Base-by-base conservation (phyloP, 495 filamentous ascomycete species). In the Penicillium roqueforti region DNA sequence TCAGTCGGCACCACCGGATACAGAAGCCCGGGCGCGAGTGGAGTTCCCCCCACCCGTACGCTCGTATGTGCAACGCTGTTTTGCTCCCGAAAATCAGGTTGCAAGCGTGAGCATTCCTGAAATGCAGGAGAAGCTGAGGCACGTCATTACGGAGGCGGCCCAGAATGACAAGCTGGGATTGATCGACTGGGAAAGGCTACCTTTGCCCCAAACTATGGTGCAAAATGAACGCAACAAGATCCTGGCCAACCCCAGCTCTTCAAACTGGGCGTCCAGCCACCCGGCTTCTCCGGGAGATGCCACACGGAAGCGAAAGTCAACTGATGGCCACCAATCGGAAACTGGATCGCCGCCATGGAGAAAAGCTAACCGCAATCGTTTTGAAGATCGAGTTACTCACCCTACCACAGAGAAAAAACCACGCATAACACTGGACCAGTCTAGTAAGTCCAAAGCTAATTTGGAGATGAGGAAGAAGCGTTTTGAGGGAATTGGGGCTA, bases 401-500 rank as follows among this genome's bases (percentile, higher is more conserved):
- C 69, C 80, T 31, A 48, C 68, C 55, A 73, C 68, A 72, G 80
- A 84, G 40, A 91, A 88, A 67, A 84, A 83, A 51, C 79, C 74
- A 52, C 73, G 74, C 50, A 77, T 76, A 66, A 73, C 76, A 56
- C 50, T 63, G 50, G 73, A 75, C 53, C 61, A 68, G 53, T 75
- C 75, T 77, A 95, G 87, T 93, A 95, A 96, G 87, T 92, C 81
- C 55, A 84, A 91, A 72, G 86, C 86, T 74, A 84, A 88, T 68
- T 76, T 87, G 76, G 92, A 95, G 67, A 92, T 92, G 76, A 85
- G 93, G 51, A 87, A 83, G 71, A 87, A 86, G 63, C 90, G 93
- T 56, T 92, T 93, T 68, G 87, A 92, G 58, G 80, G 81, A 40
- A 79, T 81, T 19, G 85, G 83, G 61, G 80, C 74, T 58, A 51